These are phyloP conservation scores for Malbranchea cinnamomea DNA, from an alignment of 2,329 filamentous ascomycete genomes.

Conservation along the genomic window DNA sequence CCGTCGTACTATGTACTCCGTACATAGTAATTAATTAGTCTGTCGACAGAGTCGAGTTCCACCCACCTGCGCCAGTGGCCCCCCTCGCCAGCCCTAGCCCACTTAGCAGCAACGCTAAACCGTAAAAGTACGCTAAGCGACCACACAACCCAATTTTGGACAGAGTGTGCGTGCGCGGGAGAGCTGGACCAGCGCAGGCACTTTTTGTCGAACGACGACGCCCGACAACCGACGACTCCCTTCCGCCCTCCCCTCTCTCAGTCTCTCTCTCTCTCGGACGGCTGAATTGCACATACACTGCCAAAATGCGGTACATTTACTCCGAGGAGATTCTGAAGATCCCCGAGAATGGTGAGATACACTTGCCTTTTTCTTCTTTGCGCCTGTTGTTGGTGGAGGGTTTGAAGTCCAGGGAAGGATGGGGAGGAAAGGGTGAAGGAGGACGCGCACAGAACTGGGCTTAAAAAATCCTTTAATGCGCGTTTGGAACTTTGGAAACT, in stretches of 20 bases:
- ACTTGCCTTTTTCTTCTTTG: too few species aligned
- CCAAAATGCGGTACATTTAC: constrained; percentile 99
- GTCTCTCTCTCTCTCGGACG: constrained; percentile 22
- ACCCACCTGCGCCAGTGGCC: constrained; percentile 1
- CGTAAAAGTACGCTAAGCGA: constrained; percentile 25
- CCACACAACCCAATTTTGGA: constrained; percentile 14
- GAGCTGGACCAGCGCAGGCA: constrained; percentile 2
- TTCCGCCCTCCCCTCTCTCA: constrained; percentile 6
- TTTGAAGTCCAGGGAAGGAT: too few species aligned
- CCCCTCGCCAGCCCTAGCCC: background rate
- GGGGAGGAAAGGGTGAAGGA: too few species aligned
- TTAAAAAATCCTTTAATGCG: too few species aligned
- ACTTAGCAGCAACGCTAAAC: constrained; percentile 16
- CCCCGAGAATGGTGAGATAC: constrained; percentile 83
- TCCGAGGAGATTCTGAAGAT: constrained; percentile 89
- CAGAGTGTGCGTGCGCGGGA: background rate
- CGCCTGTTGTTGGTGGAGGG: too few species aligned
- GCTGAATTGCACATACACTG: constrained; percentile 23
- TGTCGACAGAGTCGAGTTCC: too few species aligned
- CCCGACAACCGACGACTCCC: constrained; percentile 14
- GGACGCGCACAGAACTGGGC: too few species aligned
- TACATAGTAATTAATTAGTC: too few species aligned
- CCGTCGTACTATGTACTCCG: too few species aligned
- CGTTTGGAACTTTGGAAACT: too few species aligned
- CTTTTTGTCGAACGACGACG: constrained; percentile 14